Conservation (phyloP, 2,329 filamentous ascomycete genomes). For the Ophiostoma novo-ulmi region DNA sequence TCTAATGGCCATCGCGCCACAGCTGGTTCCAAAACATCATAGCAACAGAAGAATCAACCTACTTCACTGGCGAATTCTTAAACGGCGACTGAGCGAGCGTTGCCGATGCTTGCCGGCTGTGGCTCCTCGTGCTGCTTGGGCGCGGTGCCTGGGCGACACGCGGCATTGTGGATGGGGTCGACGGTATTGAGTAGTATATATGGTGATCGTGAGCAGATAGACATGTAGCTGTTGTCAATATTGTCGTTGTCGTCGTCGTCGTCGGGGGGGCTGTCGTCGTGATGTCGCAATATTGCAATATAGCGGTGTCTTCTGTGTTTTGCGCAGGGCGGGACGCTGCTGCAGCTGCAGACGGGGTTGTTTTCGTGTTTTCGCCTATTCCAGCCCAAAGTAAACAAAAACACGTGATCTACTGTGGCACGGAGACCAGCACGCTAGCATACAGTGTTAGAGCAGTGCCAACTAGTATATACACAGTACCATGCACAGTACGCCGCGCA, state of each 20-base stretch:
- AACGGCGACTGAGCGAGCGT: slow-evolving; percentile 48
- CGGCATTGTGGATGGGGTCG: slow-evolving; percentile 42
- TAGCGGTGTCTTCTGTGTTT: not conserved
- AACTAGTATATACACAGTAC: not conserved
- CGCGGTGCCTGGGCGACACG: slow-evolving; percentile 54
- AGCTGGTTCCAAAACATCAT: too few relatives aligned
- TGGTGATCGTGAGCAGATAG: not conserved
- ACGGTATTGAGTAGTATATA: slow-evolving; percentile 12
- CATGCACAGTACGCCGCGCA: not conserved
- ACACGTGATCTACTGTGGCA: slow-evolving; percentile 25
- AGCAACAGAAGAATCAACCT: slow-evolving; percentile 32
- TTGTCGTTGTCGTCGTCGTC: not conserved
- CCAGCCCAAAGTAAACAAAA: slow-evolving; percentile 31
- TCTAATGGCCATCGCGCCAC: not conserved
- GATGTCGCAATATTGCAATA: not conserved
- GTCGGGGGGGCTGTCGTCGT: not conserved
- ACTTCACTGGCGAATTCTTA: slow-evolving; percentile 57
- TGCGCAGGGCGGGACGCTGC: slow-evolving; percentile 11
- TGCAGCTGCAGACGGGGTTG: slow-evolving; percentile 1
- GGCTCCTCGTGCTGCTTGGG: slow-evolving; percentile 36
- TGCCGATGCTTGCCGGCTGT: slow-evolving; percentile 44
- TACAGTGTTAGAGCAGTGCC: not conserved
- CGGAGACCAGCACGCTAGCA: not conserved
- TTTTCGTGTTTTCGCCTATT: slow-evolving; percentile 22
- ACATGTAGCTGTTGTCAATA: not conserved